Conservation (phyloP, 148 eudicot genomes). For the Suaeda aralocaspica region DNA sequence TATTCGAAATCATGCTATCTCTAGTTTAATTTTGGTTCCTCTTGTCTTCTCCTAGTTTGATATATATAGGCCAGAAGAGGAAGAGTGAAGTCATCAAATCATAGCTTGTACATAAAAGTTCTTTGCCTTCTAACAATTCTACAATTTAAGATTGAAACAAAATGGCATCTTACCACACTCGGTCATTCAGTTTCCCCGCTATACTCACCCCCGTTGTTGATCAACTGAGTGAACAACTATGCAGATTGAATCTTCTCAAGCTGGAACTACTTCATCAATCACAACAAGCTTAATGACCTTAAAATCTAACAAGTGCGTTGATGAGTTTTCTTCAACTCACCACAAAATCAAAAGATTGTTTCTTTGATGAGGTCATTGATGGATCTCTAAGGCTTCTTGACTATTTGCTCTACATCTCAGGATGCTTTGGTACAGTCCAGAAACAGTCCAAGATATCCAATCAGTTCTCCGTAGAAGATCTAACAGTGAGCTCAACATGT, state of each 20-base stretch:
- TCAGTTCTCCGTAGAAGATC: slow-evolving; percentile 30
- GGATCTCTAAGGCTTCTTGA: slow-evolving; percentile 37
- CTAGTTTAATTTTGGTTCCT: slow-evolving; percentile 9
- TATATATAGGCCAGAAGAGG: slow-evolving; percentile 8
- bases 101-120: background rate
- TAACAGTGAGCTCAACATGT: slow-evolving; percentile 15
- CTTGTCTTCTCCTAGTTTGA: slow-evolving; percentile 14
- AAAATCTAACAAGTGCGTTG: slow-evolving; percentile 25
- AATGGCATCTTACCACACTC: slow-evolving; percentile 24
- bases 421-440: slow-evolving; percentile 28
- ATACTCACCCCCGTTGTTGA: slow-evolving; percentile 13
- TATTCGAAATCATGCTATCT: background rate
- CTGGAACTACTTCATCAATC: slow-evolving; percentile 28
- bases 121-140: background rate
- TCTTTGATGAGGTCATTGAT: slow-evolving; percentile 22
- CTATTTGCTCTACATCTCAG: slow-evolving; percentile 22
- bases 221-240: slow-evolving; percentile 18
- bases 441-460: slow-evolving; percentile 24
- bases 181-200: slow-evolving; percentile 32
- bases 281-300: slow-evolving; percentile 19
- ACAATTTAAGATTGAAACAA: background rate
- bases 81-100: slow-evolving; percentile 6
- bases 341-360: background rate
- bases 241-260: slow-evolving; percentile 29
- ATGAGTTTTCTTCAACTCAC: slow-evolving; percentile 33